Conservation (phyloP, 2,329 filamentous ascomycete genomes). For the Aspergillus aculeatinus region DNA sequence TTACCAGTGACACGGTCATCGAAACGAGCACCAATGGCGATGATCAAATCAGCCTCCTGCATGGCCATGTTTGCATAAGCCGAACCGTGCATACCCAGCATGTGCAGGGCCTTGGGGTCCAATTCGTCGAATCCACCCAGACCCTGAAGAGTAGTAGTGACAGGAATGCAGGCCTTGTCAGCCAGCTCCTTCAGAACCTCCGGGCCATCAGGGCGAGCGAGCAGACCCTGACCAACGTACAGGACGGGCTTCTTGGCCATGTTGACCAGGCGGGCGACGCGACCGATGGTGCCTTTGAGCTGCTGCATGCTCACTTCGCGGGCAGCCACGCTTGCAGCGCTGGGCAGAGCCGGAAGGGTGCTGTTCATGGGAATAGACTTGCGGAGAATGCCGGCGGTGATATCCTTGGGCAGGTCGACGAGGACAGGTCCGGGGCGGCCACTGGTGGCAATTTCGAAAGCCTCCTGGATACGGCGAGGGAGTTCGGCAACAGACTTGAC, state of each 20-base stretch:
- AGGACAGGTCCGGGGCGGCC: conserved; percentile 92
- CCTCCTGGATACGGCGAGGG: conserved; percentile 91
- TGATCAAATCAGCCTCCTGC: conserved; percentile 93
- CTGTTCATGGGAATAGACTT: conserved; percentile 79
- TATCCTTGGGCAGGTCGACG: conserved; percentile 94
- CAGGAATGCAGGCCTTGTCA: conserved; percentile 87
- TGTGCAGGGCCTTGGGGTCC: conserved; percentile 90
- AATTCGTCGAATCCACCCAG: conserved; percentile 91
- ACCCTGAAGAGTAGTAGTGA: conserved; percentile 93
- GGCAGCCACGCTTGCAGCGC: conserved; percentile 79
- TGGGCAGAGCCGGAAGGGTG: conserved; percentile 74
- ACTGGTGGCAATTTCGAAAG: conserved; percentile 95
- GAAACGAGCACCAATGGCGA: conserved; percentile 89
- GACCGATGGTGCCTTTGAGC: conserved; percentile 69
- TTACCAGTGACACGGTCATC: conserved; percentile 90
- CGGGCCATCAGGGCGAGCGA: conserved; percentile 75
- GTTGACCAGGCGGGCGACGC: conserved; percentile 81
- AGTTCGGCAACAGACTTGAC: conserved; percentile 93
- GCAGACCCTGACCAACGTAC: conserved; percentile 88
- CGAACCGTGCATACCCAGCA: conserved; percentile 98
- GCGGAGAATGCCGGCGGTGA: conserved; percentile 80
- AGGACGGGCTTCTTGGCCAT: conserved; percentile 90
- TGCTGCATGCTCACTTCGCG: conserved; percentile 71
- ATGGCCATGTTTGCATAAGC: conserved; percentile 98
- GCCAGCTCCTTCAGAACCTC: conserved; percentile 79